Evolutionary conservation across 495 filamentous ascomycete genomes (phyloP), one percentile per base, ranked within the genome.

Genomic region (Immersiella caudata): DNA sequence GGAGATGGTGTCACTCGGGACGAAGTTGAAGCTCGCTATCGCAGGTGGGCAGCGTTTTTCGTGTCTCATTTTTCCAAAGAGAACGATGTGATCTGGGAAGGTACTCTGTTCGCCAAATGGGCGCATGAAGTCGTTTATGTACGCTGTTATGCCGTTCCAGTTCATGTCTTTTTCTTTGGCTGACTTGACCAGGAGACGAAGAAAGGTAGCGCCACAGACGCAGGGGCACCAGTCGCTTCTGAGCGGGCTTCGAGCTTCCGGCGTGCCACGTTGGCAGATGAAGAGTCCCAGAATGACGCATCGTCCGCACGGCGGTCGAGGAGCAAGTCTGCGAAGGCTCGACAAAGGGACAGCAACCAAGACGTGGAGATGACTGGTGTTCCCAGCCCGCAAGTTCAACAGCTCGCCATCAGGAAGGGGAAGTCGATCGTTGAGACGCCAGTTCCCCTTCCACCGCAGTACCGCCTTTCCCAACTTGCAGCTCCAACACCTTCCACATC

Each of bases 51-150:
- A 8, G 51, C 71, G 8, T 83, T 84, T 40, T 62, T 85, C 6
- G 71, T 83, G 25, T 64, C 73, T 5, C 81, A 83, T 58, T 82
- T 82, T 26, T 70, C 71, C 1, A 83, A 79, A 61, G 74, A 77
- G 27, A n/a, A 33, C 0, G 70, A 64, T 0, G 51, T 75, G 20
- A 35, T 49, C 1, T 80, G 79, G 79, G 58, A 74, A 8, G 61
- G 64, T 7, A 83, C 82, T 1, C 35, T 26, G 7, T 79, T 85
- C 26, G 68, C 79, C 57, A 70, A 72, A 18, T 78, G 74, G 73
- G 56, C 84, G 25, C 65, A 68, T 7, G 33, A 65, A 0, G 57
- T 70, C 64, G 74, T 76, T 63, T 73, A 76, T 0, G 81, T 84
- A 71, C 52, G 77, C 55, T 52, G 14, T 25, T 21, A 26, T n/a